These are phyloP conservation scores for Leccinum boreale DNA, from an alignment of 768 basidiomycete genomes.

Conservation along the genomic window DNA sequence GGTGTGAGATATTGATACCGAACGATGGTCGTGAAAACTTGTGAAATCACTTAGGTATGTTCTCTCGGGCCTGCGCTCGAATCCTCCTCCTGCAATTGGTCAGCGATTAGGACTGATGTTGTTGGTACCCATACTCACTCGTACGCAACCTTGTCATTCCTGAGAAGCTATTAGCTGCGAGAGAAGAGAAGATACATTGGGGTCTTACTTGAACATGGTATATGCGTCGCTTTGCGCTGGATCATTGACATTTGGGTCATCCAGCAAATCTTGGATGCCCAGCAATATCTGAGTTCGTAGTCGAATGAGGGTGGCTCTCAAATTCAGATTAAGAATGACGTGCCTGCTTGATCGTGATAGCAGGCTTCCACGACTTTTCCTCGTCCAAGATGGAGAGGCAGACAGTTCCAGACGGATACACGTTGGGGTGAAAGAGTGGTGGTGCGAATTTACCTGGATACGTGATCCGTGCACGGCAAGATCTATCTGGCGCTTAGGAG, in stretches of 20 bases:
- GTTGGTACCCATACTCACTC: conserved; percentile 53
- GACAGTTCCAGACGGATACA: conserved; percentile 98
- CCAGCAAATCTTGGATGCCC: conserved; percentile 93
- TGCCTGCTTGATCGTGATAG: conserved; percentile 98
- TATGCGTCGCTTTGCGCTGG: conserved; percentile 99
- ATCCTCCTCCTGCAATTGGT: conserved; percentile 62
- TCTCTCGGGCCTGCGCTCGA: conserved; percentile 83
- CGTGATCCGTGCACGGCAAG: conserved; percentile 4
- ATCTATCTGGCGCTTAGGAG: conserved; percentile 1
- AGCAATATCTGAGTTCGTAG: conserved; percentile 68
- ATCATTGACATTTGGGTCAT: conserved; percentile 95
- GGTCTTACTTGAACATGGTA: conserved; percentile 92
- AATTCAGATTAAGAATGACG: conserved; percentile 8
- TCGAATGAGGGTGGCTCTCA: background rate
- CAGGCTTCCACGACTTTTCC: conserved; percentile 98
- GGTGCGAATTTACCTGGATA: conserved; percentile 90
- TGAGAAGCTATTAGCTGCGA: conserved; percentile 29
- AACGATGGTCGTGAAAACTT: background rate
- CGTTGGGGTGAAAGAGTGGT: conserved; percentile 95
- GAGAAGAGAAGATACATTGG: background rate
- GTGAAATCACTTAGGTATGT: conserved; percentile 68
- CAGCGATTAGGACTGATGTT: background rate
- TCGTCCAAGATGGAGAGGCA: conserved; percentile 98
- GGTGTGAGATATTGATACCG: conserved; percentile 1
- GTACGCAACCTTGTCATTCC: conserved; percentile 92